Conservation (phyloP, 805 yeast genomes). For the Yamadazyma philogaea region DNA sequence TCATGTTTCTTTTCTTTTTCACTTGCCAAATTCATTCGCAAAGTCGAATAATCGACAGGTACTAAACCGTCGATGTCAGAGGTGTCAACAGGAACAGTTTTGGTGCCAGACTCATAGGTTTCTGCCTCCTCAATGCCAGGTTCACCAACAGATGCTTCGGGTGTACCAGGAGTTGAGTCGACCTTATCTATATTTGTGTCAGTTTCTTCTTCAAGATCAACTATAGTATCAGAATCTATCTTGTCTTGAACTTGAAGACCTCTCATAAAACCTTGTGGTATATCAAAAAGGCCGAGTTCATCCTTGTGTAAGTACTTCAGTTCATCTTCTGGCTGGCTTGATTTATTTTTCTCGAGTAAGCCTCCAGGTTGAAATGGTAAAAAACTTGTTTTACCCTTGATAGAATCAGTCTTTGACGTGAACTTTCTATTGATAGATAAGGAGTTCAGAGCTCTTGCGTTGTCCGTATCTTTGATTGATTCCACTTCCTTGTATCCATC, state of each 20-base stretch:
- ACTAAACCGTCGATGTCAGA: conserved; percentile 47
- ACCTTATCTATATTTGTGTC: conserved; percentile 9
- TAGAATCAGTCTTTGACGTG: conserved; percentile 56
- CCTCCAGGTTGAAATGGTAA: conserved; percentile 97
- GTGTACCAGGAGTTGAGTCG: conserved; percentile 13
- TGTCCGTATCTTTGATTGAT: conserved; percentile 42
- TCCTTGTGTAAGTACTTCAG: conserved; percentile 58
- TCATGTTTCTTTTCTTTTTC: conserved; percentile 44
- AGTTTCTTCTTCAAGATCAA: not conserved
- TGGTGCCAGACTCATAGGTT: not conserved
- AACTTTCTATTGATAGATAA: conserved; percentile 69
- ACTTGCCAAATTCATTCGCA: conserved; percentile 21
- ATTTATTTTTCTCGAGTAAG: conserved; percentile 22
- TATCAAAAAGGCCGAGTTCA: conserved; percentile 66
- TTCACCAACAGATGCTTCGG: no score
- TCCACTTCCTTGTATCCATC: conserved; percentile 57
- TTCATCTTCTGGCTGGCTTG: conserved; percentile 24
- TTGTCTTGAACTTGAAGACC: conserved; percentile 48
- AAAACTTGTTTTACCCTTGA: conserved; percentile 68
- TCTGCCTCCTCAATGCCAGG: conserved; percentile 11
- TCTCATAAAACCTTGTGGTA: conserved; percentile 77
- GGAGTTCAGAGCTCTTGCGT: conserved; percentile 63
- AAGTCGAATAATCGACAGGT: conserved; percentile 30
- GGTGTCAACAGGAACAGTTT: conserved; percentile 21
- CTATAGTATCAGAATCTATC: conserved; percentile 12